A percentile compares a stretch with the other conserved stretches of the same genome.
phyloP scores from a whole-genome alignment of 148 eudicot genomes.

The Dysphania ambrosioides region DNA sequence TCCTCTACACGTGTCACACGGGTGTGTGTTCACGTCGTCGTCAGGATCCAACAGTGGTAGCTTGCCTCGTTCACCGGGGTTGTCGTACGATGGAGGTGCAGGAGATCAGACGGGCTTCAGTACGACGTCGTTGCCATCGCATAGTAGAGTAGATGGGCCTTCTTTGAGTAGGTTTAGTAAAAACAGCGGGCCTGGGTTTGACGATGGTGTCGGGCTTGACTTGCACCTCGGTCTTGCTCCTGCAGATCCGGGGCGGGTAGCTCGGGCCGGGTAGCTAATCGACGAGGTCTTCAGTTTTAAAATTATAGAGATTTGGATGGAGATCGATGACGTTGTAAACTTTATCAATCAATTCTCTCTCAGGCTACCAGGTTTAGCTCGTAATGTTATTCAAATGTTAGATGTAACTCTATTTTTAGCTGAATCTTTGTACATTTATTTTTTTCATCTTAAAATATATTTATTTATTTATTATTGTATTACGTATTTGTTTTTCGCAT shows the following conservation, averaged over 20 bases:
- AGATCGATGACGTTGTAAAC: background rate
- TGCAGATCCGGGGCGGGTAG: constrained; percentile 34
- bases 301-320: background rate
- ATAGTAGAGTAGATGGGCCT: constrained; percentile 46
- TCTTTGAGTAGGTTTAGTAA: constrained; percentile 64
- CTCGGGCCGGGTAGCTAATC: background rate
- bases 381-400: constrained; percentile 4
- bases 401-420: constrained; percentile 1
- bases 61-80: constrained; percentile 29
- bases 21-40: constrained; percentile 41
- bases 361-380: background rate
- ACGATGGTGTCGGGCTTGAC: constrained; percentile 69
- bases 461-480: constrained; percentile 18
- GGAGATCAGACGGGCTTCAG: constrained; percentile 31
- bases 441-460: background rate
- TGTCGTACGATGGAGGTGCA: constrained; percentile 32
- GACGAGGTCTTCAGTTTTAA: background rate
- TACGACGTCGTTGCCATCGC: constrained; percentile 19
- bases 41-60: constrained; percentile 4
- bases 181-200: constrained; percentile 52
- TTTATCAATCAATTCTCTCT: no score
- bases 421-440: constrained; percentile 16
- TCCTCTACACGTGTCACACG: constrained; percentile 68
- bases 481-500: background rate
- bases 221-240: constrained; percentile 81